Evolutionary conservation across 2,329 filamentous ascomycete species (phyloP), one percentile per base, ranked within the genome.

Genomic region (Mollisia scopiformis): DNA sequence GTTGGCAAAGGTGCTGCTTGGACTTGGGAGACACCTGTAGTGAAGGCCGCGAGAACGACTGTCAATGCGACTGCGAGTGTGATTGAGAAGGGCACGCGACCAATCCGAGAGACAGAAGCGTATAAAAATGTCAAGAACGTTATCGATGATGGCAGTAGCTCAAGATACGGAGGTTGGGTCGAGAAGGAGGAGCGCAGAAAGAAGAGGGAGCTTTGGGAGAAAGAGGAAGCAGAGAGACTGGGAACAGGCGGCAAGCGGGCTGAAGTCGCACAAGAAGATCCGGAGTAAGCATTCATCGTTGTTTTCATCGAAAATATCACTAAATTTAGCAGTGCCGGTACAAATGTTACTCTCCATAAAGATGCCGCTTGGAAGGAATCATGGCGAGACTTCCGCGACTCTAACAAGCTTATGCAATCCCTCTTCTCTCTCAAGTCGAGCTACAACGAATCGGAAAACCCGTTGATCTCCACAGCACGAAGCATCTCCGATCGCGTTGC

Each of bases 381-480:
- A n/a, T 99, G 95, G 95, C 87, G 89, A 71, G 91, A 95, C 55
- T 99, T 98, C 85, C 89, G 90, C 65, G 95, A 99, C 75, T 88
- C 87, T 66, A 97, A 89, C 77, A 92, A 90, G 69, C 78, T 97
- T 61, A 91, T 97, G 75, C 94, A 97, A 77, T 88, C 90, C 60
- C 79, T 97, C 63, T 97, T 97, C 78, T 87, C 83, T 73, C 86
- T 97, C 78, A 93, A 94, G 78, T 87, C 86, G 59, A 88, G 88
- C 59, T 98, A 98, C 79, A 90, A 96, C 68, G 95, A 99, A 78
- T 98, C 95, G 11, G 95, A 99, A 74, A 99, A 99, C 76, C 94
- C 95, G 6, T 83, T 99, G 46, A 92, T 99, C 66, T 91, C 88
- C 50, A 98, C 94, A 0, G 95, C 73, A 1, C 90, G 95, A 73